phyloP scores from a whole-genome alignment of 257 asterid genomes.

The Linderniella brevidens region DNA sequence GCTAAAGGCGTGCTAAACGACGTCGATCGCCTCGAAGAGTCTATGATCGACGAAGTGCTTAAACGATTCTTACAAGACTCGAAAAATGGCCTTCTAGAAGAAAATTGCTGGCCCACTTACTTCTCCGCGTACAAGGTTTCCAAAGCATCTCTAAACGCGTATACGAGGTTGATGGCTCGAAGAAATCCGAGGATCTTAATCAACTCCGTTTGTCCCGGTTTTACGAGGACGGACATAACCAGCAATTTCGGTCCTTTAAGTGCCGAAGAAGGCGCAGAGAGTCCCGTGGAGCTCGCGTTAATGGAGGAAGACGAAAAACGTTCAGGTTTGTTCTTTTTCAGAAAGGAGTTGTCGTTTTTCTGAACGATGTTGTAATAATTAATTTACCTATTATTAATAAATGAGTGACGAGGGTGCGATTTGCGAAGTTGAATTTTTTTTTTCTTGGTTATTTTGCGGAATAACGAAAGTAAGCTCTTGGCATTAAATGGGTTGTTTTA shows the following conservation, averaged over 20 bases:
- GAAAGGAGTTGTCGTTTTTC: constrained; percentile 20
- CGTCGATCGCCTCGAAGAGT: constrained; percentile 19
- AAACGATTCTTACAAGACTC: constrained; percentile 20
- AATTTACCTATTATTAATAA: no score
- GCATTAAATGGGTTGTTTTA: no score
- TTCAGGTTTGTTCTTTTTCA: constrained; percentile 22
- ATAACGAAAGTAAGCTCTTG: no score
- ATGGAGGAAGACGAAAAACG: constrained; percentile 29
- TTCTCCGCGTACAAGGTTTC: constrained; percentile 21
- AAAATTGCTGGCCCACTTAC: constrained; percentile 24
- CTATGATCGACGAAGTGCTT: constrained; percentile 21
- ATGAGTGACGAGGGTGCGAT: no score
- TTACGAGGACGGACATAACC: constrained; percentile 24
- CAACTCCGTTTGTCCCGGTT: constrained; percentile 38
- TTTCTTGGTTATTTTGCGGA: no score
- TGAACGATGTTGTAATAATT: no score
- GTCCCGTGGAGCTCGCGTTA: constrained; percentile 24
- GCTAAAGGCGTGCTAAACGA: constrained; percentile 15
- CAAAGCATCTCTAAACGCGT: constrained; percentile 30
- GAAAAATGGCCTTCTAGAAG: constrained; percentile 12
- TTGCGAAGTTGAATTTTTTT: no score
- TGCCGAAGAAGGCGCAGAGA: constrained; percentile 29
- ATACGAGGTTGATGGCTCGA: constrained; percentile 21
- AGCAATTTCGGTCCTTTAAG: constrained; percentile 15
- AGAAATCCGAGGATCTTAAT: constrained; percentile 13